phyloP scores from a whole-genome alignment of 2,329 filamentous ascomycete species.

The Ascochyta koolunga region DNA sequence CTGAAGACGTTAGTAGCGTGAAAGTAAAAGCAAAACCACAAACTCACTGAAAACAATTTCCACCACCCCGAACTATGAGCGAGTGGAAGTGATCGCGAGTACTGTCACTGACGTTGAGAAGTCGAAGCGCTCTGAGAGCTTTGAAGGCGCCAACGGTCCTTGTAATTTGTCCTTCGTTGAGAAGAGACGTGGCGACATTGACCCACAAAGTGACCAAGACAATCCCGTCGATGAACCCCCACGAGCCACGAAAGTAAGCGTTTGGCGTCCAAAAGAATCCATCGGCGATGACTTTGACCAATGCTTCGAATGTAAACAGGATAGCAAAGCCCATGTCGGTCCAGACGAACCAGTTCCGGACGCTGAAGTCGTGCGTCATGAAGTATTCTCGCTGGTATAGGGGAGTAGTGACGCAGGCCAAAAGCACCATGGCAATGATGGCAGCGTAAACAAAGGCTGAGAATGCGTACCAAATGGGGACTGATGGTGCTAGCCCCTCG shows the following conservation, averaged over 20 bases:
- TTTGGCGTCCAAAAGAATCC: conserved; percentile 97
- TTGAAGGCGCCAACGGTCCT: conserved; percentile 96
- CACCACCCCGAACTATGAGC: conserved; percentile 88
- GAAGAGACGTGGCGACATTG: conserved; percentile 83
- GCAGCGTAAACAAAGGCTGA: conserved; percentile 92
- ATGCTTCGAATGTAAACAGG: conserved; percentile 83
- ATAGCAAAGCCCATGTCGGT: conserved; percentile 88
- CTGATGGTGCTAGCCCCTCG: conserved; percentile 88
- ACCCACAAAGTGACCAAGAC: conserved; percentile 95
- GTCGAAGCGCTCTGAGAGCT: conserved; percentile 84
- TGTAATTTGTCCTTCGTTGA: conserved; percentile 82
- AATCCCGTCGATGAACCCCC: conserved; percentile 93
- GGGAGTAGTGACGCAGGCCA: conserved; percentile 93
- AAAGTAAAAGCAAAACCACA: neutral
- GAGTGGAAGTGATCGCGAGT: conserved; percentile 96
- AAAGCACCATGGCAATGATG: conserved; percentile 96
- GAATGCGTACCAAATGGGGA: conserved; percentile 88
- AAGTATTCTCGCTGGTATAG: conserved; percentile 93
- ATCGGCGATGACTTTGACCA: conserved; percentile 93
- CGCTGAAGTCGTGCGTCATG: conserved; percentile 61
- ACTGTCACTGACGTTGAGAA: conserved; percentile 95
- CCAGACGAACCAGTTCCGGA: conserved; percentile 92
- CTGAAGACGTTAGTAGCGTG: conserved; percentile 37
- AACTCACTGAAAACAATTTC: conserved; percentile 83
- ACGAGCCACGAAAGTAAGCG: conserved; percentile 93